phyloP scores from a whole-genome alignment of 345 rosid genomes.

The Camelina hispida region DNA sequence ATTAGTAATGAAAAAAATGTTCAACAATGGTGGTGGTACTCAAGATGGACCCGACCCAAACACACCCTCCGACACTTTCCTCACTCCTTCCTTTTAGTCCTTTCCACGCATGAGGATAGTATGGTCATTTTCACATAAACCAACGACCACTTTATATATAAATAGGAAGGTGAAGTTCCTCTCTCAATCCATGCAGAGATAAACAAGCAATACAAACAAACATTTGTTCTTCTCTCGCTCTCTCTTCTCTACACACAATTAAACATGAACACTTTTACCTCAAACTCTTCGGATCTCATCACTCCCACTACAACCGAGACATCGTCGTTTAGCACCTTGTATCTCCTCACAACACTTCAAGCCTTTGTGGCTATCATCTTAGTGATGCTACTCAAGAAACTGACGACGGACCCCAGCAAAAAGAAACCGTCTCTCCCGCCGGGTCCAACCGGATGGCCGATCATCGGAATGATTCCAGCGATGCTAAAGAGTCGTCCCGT shows the following conservation, averaged over 20 bases:
- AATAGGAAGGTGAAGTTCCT: slow-evolving; percentile 36
- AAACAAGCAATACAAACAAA: slow-evolving; percentile 23
- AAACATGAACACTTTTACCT: slow-evolving; percentile 40
- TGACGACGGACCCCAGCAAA: slow-evolving; percentile 2
- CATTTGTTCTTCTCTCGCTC: slow-evolving; percentile 21
- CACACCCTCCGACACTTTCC: slow-evolving; percentile 4
- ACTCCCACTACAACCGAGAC: slow-evolving; percentile 21
- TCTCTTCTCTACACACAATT: neutral
- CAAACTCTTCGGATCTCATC: slow-evolving; percentile 48
- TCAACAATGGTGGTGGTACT: slow-evolving; percentile 41
- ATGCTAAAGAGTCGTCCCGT: slow-evolving; percentile 48
- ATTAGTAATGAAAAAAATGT: slow-evolving; percentile 15
- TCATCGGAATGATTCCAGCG: slow-evolving; percentile 48
- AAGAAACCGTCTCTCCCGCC: slow-evolving; percentile 49
- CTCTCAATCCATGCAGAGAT: slow-evolving; percentile 39
- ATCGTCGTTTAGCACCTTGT: slow-evolving; percentile 33
- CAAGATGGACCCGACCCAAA: slow-evolving; percentile 41
- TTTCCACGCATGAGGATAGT: slow-evolving; percentile 11
- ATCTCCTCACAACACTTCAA: slow-evolving; percentile 46
- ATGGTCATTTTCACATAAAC: neutral
- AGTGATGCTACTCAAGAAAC: slow-evolving; percentile 40
- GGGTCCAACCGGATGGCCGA: slow-evolving; percentile 51
- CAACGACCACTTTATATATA: slow-evolving; percentile 1
- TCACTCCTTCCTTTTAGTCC: slow-evolving; percentile 30
- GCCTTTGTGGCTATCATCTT: slow-evolving; percentile 42